phyloP scores from a whole-genome alignment of 805 yeast species.

The Ogataea polymorpha region DNA sequence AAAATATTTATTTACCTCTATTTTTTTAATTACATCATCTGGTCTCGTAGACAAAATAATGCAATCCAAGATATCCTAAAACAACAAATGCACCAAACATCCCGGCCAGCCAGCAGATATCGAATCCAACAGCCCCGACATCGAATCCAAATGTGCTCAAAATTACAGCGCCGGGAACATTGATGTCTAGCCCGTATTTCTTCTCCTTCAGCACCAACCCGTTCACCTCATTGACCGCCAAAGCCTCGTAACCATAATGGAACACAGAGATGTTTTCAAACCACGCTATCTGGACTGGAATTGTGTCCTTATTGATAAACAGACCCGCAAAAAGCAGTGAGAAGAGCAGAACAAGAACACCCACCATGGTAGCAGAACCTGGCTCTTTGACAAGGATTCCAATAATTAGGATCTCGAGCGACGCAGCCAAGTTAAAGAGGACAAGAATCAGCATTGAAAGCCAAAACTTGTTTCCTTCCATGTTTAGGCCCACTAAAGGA shows the following conservation, averaged over 20 bases:
- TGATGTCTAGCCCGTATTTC: conserved; percentile 90
- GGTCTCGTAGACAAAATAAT: conserved; percentile 70
- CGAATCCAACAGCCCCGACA: conserved; percentile 70
- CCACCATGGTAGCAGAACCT: conserved; percentile 87
- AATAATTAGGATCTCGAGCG: conserved; percentile 79
- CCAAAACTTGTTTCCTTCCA: conserved; percentile 70
- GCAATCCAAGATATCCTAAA: conserved; percentile 73
- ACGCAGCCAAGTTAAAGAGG: conserved; percentile 81
- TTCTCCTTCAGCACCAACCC: conserved; percentile 79
- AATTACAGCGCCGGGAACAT: conserved; percentile 97
- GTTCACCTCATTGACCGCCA: conserved; percentile 88
- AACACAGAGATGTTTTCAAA: conserved; percentile 84
- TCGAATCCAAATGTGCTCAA: conserved; percentile 93
- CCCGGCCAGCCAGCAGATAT: conserved; percentile 55
- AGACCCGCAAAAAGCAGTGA: conserved; percentile 91
- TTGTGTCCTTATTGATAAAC: conserved; percentile 76
- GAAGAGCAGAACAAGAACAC: conserved; percentile 78
- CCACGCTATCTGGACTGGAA: conserved; percentile 52
- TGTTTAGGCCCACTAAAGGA: conserved; percentile 85
- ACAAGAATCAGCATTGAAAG: conserved; percentile 68
- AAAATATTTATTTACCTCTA: background rate
- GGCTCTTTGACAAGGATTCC: conserved; percentile 87
- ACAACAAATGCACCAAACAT: conserved; percentile 58
- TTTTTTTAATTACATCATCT: conserved; percentile 37
- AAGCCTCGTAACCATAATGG: conserved; percentile 94